Evolutionary conservation across 192 early-diverging fungal species (phyloP), one percentile per base, ranked within the genome.

Genomic region (Thoreauomyces humboldtii): DNA sequence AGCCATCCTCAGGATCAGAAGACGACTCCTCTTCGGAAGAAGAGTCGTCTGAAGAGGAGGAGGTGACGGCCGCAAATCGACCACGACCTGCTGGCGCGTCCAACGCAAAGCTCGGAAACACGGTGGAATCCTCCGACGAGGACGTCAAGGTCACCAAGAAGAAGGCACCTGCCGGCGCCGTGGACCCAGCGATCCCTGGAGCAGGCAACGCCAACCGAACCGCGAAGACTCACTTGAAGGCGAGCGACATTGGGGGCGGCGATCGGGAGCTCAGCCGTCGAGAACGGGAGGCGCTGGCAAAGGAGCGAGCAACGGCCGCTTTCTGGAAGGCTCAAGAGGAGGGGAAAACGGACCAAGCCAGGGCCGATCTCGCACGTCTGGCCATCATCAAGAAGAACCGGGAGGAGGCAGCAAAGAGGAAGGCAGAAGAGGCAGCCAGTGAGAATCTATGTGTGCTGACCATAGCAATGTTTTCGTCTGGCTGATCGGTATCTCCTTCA

Each of bases 301-400:
- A 79, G 65, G 75, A 77, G 57, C 58, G 65, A 7, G 70, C 67
- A 25, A 77, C 75, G 65, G 73, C 69, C 15, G 70, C 67, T 9
- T 81, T 71, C 48, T 80, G 75, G 71, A 82, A 82, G 54, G 74
- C 77, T 5, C 73, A 75, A 52, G 45, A 55, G 64, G 81, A 82
- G 46, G 81, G 81, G 17, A 80, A 81, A 50, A 82, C 81, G n/a
- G 81, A 82, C 41, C 75, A 78, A 46, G 81, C 81, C 7, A 52
- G 74, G 28, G 65, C 70, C 15, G 81, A 82, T 65, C 44, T 82
- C 50, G 81, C 81, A 4, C 55, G 81, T 19, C 52, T 82, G 33
- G 81, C 81, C 15, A 75, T 82, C 53, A 82, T 82, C 61, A 59
- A 60, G 32, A 82, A 82, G 52, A 78, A 82, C 57, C 57, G 81